A percentile compares a stretch with the other conserved stretches of the same genome.
phyloP scores from a whole-genome alignment of 176 grass and related monocot species.

The barley (Hordeum vulgare) region DNA sequence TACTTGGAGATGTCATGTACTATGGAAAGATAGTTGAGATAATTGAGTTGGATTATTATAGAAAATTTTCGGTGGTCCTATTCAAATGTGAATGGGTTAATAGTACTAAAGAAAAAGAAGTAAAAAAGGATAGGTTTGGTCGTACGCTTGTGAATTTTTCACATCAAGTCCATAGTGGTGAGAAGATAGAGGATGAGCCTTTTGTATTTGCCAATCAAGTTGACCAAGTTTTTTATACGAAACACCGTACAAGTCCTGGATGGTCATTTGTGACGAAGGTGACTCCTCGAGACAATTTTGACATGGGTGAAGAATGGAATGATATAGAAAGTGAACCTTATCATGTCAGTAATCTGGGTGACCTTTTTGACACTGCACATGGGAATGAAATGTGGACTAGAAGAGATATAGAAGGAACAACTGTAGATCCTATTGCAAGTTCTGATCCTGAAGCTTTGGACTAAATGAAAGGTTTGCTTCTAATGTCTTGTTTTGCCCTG shows the following conservation, averaged over 20 bases:
- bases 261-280: conserved; percentile 5
- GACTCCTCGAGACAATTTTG: conserved; percentile 2
- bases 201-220: conserved; percentile 20
- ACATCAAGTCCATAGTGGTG: neutral
- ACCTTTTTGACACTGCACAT: neutral
- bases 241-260: neutral
- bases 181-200: neutral
- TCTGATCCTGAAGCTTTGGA: neutral
- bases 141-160: conserved; percentile 18
- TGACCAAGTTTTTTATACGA: conserved; percentile 5
- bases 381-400: neutral
- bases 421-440: neutral
- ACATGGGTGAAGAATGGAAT: conserved; percentile 5
- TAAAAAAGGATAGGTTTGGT: conserved; percentile 7
- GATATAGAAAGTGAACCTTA: conserved; percentile 7
- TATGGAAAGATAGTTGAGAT: conserved; percentile 19
- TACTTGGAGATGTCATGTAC: conserved; percentile 15
- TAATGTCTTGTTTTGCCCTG: neutral
- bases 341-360: neutral
- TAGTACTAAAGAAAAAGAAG: neutral
- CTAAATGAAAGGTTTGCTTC: neutral
- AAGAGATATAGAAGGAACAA: neutral
- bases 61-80: conserved; percentile 1
- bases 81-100: conserved; percentile 30
- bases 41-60: neutral